Conservation (phyloP, 2,329 filamentous ascomycete genomes). For the Corniculantispora saksenae region DNA sequence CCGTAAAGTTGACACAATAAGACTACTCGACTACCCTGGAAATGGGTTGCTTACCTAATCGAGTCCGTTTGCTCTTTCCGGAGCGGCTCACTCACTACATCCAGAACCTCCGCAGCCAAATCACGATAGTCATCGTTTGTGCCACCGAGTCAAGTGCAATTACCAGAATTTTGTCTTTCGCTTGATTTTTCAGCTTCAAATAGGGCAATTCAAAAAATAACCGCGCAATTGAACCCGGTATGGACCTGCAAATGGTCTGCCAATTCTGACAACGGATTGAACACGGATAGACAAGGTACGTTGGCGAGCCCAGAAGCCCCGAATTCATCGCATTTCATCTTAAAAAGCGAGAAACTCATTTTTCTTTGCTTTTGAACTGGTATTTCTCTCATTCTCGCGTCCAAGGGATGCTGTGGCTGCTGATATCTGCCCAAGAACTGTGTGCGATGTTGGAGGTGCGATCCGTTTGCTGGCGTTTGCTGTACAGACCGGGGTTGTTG, state of each 20-base stretch:
- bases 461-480: not conserved
- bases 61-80: not conserved
- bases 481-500: not conserved
- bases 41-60: not conserved
- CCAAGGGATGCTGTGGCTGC: not conserved
- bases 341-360: not conserved
- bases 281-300: slow-evolving; percentile 8
- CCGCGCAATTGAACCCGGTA: not conserved
- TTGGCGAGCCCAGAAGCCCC: not conserved
- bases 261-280: not conserved
- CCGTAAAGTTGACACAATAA: not conserved
- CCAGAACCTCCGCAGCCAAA: not conserved
- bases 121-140: slow-evolving; percentile 2
- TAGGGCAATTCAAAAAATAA: not conserved
- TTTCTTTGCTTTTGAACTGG: not conserved
- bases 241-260: not conserved
- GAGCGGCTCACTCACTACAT: slow-evolving; percentile 10
- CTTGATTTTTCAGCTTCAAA: not conserved
- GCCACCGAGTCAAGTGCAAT: not conserved
- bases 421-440: not conserved
- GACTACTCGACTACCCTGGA: not conserved
- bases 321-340: slow-evolving; percentile 3
- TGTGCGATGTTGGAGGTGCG: not conserved
- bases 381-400: not conserved
- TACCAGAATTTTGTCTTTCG: not conserved